Conservation (phyloP, 2,329 filamentous ascomycete species). For the Trichoderma lentiforme region DNA sequence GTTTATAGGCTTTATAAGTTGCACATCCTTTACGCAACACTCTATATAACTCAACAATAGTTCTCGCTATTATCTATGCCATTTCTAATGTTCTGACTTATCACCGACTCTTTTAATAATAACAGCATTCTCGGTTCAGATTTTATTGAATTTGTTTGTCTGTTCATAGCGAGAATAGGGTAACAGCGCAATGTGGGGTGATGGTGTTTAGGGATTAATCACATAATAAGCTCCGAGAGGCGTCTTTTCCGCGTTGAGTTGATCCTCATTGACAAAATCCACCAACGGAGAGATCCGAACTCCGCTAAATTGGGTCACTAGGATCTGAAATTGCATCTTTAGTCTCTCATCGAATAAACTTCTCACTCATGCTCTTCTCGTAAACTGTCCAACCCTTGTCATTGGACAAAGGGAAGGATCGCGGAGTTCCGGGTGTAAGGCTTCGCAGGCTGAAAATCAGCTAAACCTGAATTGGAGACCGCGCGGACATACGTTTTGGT, state of each 20-base stretch:
- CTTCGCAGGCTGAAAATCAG: background rate
- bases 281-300: background rate
- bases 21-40: background rate
- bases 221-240: background rate
- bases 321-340: background rate
- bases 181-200: background rate
- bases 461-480: conserved; percentile 7
- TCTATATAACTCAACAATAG: background rate
- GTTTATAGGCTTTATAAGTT: background rate
- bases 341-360: background rate
- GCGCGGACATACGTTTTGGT: background rate
- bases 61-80: fast-evolving
- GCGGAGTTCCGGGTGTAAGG: background rate
- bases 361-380: no score
- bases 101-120: background rate
- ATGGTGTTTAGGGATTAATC: background rate
- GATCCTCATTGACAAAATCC: background rate
- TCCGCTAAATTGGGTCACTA: background rate
- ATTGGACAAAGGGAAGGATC: background rate
- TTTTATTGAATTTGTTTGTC: background rate
- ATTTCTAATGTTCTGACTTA: background rate
- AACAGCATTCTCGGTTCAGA: background rate
- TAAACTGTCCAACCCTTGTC: background rate
- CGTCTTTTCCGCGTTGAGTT: background rate
- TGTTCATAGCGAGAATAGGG: background rate